Evolutionary conservation across 768 basidiomycete species (phyloP), one percentile per base, ranked within the genome.

Genomic region (Suillus ampliporus): DNA sequence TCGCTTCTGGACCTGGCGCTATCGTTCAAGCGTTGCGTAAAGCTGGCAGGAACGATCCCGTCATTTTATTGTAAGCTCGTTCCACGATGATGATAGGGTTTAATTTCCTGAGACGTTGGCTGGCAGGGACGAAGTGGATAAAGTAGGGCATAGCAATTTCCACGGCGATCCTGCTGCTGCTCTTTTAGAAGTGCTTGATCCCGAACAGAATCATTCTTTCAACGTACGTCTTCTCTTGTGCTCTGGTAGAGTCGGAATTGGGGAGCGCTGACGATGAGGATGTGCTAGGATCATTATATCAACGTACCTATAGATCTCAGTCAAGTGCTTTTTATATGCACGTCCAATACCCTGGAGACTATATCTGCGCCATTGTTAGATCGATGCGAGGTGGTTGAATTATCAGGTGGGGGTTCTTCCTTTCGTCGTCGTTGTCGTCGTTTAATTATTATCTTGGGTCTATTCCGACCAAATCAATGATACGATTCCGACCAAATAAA

Each of bases 91-190:
- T 31, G 31, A 31, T 31, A 6, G 3, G 31, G 31, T 31, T n/a
- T n/a, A n/a, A n/a, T n/a, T n/a, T n/a, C n/a, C n/a, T n/a, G n/a
- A n/a, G 2, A 64, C 35, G 40, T 65, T 62, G 43, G 35, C 61
- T 43, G 35, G 38, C 58, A 79, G 77, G 10, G 96, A 97, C 70
- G 96, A 97, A 74, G 87, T 97, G 48, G 96, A 97, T 77, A 97
- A 97, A 77, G 85, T 94, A 60, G 90, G 90, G 0, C 89, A 90
- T 61, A 90, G 85, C 67, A 94, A 91, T 70, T 91, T 92, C 78
- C 95, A 97, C 67, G 95, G 95, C 0, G 95, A 97, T 73, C 95
- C 95, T 15, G 87, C 86, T 3, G 96, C 96, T 43, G 95, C 95
- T 0, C 75, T 98, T 63, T 78, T 98, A 5, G 95, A 98, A 70